Conservation (phyloP, 139 green algal species). For the Yamagishiella unicocca region DNA sequence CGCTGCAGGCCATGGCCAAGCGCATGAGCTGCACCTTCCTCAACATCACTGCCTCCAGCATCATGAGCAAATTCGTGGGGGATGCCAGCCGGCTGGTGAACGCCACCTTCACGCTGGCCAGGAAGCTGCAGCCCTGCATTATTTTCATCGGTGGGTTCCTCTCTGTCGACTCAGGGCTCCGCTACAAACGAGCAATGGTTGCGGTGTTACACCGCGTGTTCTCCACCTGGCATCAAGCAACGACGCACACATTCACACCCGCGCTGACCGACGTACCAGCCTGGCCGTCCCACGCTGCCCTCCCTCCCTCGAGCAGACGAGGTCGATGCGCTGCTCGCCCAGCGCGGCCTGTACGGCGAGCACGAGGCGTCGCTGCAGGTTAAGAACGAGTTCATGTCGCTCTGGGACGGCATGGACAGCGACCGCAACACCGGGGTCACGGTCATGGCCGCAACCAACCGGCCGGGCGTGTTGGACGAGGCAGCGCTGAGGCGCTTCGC, state of each 20-base stretch:
- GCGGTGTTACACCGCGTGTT: no score
- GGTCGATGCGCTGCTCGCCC: conserved; percentile 8
- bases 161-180: no score
- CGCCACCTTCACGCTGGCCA: not conserved
- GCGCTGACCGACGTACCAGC: no score
- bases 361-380: not conserved
- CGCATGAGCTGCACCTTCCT: not conserved
- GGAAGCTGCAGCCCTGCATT: conserved; percentile 28
- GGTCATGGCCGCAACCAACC: conserved; percentile 87
- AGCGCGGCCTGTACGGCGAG: not conserved
- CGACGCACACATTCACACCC: no score
- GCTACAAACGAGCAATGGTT: not conserved
- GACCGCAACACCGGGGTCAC: conserved; percentile 67
- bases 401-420: conserved; percentile 21
- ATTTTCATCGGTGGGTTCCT: not conserved
- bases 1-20: not conserved
- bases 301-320: no score
- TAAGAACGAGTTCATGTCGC: conserved; percentile 23
- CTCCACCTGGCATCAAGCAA: no score
- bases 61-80: not conserved
- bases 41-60: not conserved
- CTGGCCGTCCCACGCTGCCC: no score
- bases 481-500: conserved; percentile 79
- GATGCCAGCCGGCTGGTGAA: not conserved
- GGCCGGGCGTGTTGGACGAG: conserved; percentile 75